These are phyloP conservation scores for Globisporangium viniferum DNA, from an alignment of 352 stramenopile genomes.

Conservation along the genomic window DNA sequence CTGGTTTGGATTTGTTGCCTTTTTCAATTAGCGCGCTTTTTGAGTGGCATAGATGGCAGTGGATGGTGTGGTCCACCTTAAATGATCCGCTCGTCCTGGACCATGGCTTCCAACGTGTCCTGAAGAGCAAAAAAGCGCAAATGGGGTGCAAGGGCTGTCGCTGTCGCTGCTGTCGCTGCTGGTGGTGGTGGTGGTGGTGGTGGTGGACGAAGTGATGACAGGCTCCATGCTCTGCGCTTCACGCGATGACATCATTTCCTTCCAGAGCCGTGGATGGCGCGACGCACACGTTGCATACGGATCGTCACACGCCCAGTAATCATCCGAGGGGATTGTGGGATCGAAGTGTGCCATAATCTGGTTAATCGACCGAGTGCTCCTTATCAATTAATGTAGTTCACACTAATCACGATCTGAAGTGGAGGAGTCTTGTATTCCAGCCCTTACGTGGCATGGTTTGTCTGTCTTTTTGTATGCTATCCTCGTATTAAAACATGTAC, in stretches of 20 bases:
- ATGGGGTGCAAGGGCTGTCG: neutral
- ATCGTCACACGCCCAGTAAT: neutral
- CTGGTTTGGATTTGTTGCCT: neutral
- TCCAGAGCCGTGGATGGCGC: neutral
- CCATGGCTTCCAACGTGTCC: neutral
- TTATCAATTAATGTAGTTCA: too few species aligned
- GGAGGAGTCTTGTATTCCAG: neutral
- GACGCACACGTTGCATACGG: neutral
- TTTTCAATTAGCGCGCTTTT: neutral
- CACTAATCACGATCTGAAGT: too few species aligned
- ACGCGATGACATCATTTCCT: conserved; percentile 1
- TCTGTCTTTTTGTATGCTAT: neutral
- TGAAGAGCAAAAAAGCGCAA: neutral
- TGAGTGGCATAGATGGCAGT: neutral
- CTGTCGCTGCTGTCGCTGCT: too few species aligned
- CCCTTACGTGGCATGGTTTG: neutral
- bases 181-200: neutral
- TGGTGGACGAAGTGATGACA: neutral
- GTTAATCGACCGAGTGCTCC: too few species aligned
- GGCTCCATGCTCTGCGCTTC: neutral
- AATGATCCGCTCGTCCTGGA: neutral
- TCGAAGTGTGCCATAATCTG: neutral
- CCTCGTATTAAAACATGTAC: neutral
- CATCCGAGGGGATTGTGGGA: neutral
- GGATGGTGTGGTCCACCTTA: conserved; percentile 2